Conservation (phyloP, 2,329 filamentous ascomycete species). For the Fusarium cyanostomum region DNA sequence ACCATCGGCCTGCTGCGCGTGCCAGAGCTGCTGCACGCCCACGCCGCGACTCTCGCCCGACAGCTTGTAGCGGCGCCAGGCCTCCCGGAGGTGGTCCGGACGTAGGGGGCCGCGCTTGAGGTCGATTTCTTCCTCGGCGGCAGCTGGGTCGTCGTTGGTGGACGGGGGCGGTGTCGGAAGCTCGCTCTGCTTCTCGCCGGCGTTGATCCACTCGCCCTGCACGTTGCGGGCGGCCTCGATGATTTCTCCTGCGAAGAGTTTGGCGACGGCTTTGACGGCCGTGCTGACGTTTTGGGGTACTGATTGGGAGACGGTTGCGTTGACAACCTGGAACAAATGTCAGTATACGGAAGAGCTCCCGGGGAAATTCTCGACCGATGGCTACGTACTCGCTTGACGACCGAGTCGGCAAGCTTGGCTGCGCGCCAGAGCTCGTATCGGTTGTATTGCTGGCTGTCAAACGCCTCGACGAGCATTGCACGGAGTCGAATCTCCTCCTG, state of each 20-base stretch:
- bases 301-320: conserved; percentile 82
- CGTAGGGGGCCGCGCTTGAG: conserved; percentile 67
- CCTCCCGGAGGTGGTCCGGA: conserved; percentile 79
- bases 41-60: conserved; percentile 70
- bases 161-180: conserved; percentile 55
- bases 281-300: conserved; percentile 78
- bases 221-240: conserved; percentile 76
- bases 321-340: conserved; percentile 67
- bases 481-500: conserved; percentile 66
- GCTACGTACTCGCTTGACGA: conserved; percentile 70
- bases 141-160: conserved; percentile 44
- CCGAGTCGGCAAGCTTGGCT: conserved; percentile 72
- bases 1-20: conserved; percentile 67
- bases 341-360: conserved; percentile 1
- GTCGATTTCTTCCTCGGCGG: conserved; percentile 40
- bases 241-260: conserved; percentile 79
- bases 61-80: conserved; percentile 73
- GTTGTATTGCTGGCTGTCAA: conserved; percentile 73
- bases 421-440: conserved; percentile 77
- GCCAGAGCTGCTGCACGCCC: conserved; percentile 68
- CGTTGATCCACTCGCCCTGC: conserved; percentile 75
- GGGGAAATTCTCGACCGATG: background rate
- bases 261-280: conserved; percentile 79
- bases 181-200: conserved; percentile 67
- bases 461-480: conserved; percentile 70